Evolutionary conservation across 768 basidiomycete genomes (phyloP), one percentile per base, ranked within the genome.

Genomic region (Naganishia randhawae): DNA sequence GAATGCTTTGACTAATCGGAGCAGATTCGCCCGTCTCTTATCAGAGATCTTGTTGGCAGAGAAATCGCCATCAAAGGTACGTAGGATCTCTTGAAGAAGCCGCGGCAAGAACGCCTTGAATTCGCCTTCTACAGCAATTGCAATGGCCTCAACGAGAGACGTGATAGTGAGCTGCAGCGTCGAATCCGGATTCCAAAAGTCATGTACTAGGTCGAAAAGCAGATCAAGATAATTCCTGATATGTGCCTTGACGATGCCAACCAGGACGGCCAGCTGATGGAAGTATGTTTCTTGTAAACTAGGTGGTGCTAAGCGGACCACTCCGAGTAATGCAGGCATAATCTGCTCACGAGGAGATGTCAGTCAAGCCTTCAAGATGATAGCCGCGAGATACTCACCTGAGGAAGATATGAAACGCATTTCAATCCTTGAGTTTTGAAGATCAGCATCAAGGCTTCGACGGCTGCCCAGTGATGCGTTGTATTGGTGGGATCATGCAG

Each of bases 351-450:
- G n/a, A 35, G 53, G 13, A 45, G 7, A 8, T 27, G 22, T 41
- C 54, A 45, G 35, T 25, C 19, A 7, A 9, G 8, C 13, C n/a
- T 51, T 19, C 32, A 14, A 51, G 27, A 42, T 33, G 17, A 25
- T 16, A 35, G 37, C n/a, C 11, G 1, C 19, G 3, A 14, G 22
- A 22, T 39, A 57, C 78, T 61, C 76, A 92, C 92, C 84, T 96
- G 93, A 50, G 95, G 91, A 29, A 99, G 81, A 81, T 97, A 98
- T 1, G 90, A 86, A 22, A 95, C 93, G 78, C 92, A 96, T 83
- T 94, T 93, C 76, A 98, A 82, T 16, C 95, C 93, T 76, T 98
- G 94, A 0, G 93, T 96, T 80, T 94, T 93, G 85, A 98, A 99
- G 69, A 99, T 98, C 52, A 92, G 89, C 92, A 98, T 97, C 73